Evolutionary conservation across 1,139 yeast genomes (phyloP).

Genomic region (Hemisphaericaspora xylanilytica): DNA sequence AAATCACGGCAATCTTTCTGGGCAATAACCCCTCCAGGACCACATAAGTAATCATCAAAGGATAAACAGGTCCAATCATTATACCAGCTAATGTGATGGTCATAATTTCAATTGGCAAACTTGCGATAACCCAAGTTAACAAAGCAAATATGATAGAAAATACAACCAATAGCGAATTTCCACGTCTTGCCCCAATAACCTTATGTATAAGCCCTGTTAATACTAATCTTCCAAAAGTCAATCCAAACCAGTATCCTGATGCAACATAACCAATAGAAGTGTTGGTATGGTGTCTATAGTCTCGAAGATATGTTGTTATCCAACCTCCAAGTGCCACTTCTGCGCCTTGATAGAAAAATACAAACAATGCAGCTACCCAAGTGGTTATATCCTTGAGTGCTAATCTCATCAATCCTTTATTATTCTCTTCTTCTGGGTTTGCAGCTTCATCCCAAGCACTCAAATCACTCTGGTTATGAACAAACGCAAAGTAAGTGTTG

Average conservation of each 20-base stretch:
- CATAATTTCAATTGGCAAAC: conserved; percentile 41
- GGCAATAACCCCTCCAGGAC: conserved; percentile 43
- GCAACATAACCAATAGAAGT: conserved; percentile 59
- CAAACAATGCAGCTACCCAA: conserved; percentile 55
- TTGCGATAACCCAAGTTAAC: conserved; percentile 48
- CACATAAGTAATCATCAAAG: conserved; percentile 49
- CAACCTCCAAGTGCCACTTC: conserved; percentile 73
- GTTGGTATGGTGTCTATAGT: conserved; percentile 48
- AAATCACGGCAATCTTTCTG: conserved; percentile 51
- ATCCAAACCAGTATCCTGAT: conserved; percentile 72
- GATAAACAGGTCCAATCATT: conserved; percentile 54
- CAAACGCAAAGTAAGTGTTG: conserved; percentile 35
- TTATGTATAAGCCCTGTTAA: conserved; percentile 43
- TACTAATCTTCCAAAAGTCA: conserved; percentile 57
- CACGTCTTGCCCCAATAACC: conserved; percentile 49
- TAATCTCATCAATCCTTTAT: conserved; percentile 14
- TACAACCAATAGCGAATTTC: conserved; percentile 35
- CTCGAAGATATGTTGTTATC: conserved; percentile 63
- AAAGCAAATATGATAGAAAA: conserved; percentile 36
- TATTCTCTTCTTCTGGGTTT: conserved; percentile 1
- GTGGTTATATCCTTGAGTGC: conserved; percentile 46
- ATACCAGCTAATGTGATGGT: conserved; percentile 49
- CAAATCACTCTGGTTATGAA: conserved; percentile 44
- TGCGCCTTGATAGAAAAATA: conserved; percentile 64
- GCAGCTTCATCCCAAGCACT: conserved; percentile 26